phyloP scores from a whole-genome alignment of 805 yeast species.

The Teunomyces stri region DNA sequence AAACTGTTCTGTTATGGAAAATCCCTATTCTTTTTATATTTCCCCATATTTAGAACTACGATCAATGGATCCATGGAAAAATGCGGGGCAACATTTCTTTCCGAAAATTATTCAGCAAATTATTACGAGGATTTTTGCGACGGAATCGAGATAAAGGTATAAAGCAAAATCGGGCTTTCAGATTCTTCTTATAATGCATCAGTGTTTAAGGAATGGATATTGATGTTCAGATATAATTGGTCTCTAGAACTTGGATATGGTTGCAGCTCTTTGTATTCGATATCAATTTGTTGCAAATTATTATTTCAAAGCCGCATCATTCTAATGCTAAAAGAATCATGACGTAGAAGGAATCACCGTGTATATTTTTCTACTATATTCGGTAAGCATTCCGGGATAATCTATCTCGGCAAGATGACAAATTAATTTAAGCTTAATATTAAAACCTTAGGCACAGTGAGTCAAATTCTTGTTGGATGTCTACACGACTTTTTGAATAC shows the following conservation, averaged over 20 bases:
- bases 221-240: too few relatives aligned
- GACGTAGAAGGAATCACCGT: too few relatives aligned
- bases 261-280: too few relatives aligned
- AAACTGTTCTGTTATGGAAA: not conserved
- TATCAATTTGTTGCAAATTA: too few relatives aligned
- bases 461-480: too few relatives aligned
- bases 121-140: constrained; percentile 3
- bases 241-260: too few relatives aligned
- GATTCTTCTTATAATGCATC: too few relatives aligned
- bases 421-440: too few relatives aligned
- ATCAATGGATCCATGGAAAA: not conserved
- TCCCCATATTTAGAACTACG: not conserved
- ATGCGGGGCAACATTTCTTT: constrained; percentile 1
- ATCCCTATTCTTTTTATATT: not conserved
- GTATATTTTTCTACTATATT: not conserved
- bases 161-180: not conserved
- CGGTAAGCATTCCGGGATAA: not conserved
- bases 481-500: not conserved
- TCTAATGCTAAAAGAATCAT: too few relatives aligned
- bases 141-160: not conserved
- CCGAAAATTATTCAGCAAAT: not conserved
- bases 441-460: too few relatives aligned
- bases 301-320: too few relatives aligned
- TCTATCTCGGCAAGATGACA: not conserved
- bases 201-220: too few relatives aligned